A percentile compares a stretch with the other conserved stretches of the same genome.
These are phyloP conservation scores for Capsella bursapastoris DNA, from an alignment of 345 rosid species.

Conservation along the genomic window DNA sequence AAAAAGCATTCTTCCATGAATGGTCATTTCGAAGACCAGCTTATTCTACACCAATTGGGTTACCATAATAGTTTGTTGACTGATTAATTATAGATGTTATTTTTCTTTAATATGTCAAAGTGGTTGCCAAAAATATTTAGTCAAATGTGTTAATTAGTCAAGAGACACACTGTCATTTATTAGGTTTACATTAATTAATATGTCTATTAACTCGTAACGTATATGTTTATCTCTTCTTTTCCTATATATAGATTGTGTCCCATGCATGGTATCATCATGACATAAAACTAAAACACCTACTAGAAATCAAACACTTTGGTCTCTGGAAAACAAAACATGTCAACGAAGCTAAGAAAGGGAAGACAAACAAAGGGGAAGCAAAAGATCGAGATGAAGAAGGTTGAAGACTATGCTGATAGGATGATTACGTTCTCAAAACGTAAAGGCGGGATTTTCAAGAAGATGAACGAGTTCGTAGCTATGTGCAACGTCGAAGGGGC, in stretches of 20 bases:
- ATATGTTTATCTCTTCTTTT: background rate
- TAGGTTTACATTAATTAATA: background rate
- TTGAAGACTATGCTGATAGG: conserved; percentile 36
- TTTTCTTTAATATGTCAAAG: background rate
- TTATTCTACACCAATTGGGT: too few relatives aligned
- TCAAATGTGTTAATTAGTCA: conserved; percentile 18
- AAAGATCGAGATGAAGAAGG: conserved; percentile 45
- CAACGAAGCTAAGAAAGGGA: conserved; percentile 14
- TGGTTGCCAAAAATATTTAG: conserved; percentile 9
- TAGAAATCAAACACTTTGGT: conserved; percentile 9
- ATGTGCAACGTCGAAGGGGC: conserved; percentile 40
- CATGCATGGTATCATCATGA: background rate
- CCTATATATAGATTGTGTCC: background rate
- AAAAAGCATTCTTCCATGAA: too few relatives aligned
- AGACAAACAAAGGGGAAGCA: conserved; percentile 42
- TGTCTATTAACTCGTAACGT: background rate
- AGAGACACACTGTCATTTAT: background rate
- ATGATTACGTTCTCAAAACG: conserved; percentile 54
- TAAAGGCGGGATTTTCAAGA: conserved; percentile 47
- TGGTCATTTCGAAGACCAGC: too few relatives aligned
- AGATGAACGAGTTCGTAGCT: conserved; percentile 49
- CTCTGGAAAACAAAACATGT: background rate
- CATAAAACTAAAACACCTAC: conserved; percentile 1
- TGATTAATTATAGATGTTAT: background rate
- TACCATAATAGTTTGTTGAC: background rate